phyloP scores from a whole-genome alignment of 768 basidiomycete genomes.

The Pleurotus pulmonarius region DNA sequence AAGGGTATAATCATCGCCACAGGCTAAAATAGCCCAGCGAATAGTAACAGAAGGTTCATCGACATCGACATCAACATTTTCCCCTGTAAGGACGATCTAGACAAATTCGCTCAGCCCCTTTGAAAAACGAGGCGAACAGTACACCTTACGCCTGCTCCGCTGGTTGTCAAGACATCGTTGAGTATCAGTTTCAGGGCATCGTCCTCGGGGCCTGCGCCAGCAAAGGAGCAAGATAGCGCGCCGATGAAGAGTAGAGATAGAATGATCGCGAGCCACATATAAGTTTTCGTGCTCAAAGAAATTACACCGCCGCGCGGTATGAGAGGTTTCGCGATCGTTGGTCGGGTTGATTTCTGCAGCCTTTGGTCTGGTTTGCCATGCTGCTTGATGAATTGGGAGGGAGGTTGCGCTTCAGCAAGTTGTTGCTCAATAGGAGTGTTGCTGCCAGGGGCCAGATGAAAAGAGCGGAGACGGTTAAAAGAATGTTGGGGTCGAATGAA shows the following conservation, averaged over 20 bases:
- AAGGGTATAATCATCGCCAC: constrained; percentile 42
- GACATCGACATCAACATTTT: constrained; percentile 55
- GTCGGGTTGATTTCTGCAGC: not conserved
- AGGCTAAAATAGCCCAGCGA: constrained; percentile 53
- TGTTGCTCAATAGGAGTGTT: constrained; percentile 6
- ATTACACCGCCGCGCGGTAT: not conserved
- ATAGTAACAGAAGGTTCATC: constrained; percentile 55
- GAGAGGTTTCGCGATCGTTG: not conserved
- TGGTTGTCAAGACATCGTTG: constrained; percentile 32
- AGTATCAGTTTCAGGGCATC: constrained; percentile 35
- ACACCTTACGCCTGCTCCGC: constrained; percentile 39
- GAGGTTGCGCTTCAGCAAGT: constrained; percentile 17
- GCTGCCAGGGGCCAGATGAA: constrained; percentile 33
- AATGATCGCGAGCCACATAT: constrained; percentile 33
- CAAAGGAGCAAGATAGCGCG: constrained; percentile 45
- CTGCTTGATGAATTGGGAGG: not conserved
- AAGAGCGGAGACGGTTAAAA: constrained; percentile 37
- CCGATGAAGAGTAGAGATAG: constrained; percentile 46
- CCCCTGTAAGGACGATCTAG: constrained; percentile 53
- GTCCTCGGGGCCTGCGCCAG: constrained; percentile 39
- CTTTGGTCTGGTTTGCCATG: not conserved
- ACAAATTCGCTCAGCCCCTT: constrained; percentile 8
- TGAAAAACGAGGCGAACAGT: not conserved
- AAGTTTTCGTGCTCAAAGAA: not conserved
- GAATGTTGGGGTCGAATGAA: constrained; percentile 29